phyloP scores from a whole-genome alignment of 78 protist species.

The Pelomyxa schiedti region DNA sequence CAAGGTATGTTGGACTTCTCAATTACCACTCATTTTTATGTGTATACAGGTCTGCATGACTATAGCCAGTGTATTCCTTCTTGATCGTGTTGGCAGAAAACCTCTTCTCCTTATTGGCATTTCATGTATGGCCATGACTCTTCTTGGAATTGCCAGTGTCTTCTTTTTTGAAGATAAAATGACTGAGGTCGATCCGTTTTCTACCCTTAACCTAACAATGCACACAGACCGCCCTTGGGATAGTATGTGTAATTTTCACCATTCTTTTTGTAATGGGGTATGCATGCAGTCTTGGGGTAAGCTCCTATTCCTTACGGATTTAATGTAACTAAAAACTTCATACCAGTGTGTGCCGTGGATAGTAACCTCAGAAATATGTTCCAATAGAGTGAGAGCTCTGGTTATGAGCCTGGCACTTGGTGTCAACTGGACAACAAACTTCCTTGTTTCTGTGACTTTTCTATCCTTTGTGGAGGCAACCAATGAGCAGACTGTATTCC shows the following conservation, averaged over 20 bases:
- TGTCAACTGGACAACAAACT: not conserved
- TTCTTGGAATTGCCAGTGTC: not conserved
- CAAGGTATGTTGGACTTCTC: no score
- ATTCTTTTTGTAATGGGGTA: not conserved
- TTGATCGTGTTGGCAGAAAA: not conserved
- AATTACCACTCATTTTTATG: no score
- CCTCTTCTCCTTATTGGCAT: not conserved
- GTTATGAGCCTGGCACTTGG: not conserved
- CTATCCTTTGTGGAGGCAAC: not conserved
- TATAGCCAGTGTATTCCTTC: not conserved
- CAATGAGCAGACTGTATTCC: not conserved
- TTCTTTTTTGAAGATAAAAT: not conserved
- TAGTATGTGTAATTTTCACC: not conserved
- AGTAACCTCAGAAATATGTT: not conserved
- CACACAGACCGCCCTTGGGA: not conserved
- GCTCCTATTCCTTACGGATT: no score
- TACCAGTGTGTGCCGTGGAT: not conserved
- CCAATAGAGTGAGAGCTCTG: not conserved
- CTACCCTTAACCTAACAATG: no score
- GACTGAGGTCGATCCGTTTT: no score
- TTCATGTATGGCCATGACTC: not conserved
- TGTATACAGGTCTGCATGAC: not conserved
- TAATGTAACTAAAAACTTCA: no score
- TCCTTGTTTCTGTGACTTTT: not conserved
- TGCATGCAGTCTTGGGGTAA: not conserved